A percentile compares a stretch with the other conserved stretches of the same genome.
phyloP scores from a whole-genome alignment of 208 protist genomes.

The Trypanosoma grayi region DNA sequence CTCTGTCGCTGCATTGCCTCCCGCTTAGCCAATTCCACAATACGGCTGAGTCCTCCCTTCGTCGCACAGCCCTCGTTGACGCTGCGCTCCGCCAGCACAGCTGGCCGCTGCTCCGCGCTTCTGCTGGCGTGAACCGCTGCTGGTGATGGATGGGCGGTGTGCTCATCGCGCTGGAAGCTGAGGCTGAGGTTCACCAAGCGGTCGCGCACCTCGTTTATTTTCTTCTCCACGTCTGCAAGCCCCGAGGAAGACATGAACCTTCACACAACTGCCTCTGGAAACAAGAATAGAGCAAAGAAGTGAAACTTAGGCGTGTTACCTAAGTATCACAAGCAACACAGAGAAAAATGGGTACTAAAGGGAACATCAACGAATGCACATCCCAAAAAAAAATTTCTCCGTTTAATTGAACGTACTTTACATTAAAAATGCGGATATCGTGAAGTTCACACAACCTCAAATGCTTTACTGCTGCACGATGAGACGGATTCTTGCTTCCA shows the following conservation, averaged over 20 bases:
- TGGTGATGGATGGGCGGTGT: background rate
- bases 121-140: background rate
- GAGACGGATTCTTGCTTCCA: slow-evolving; percentile 29
- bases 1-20: slow-evolving; percentile 14
- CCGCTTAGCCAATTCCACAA: slow-evolving; percentile 16
- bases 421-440: too few species aligned
- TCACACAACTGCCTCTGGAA: slow-evolving; percentile 2
- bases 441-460: too few species aligned
- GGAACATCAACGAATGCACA: too few species aligned
- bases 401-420: too few species aligned
- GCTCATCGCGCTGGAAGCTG: slow-evolving; percentile 9
- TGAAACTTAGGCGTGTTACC: background rate
- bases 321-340: background rate
- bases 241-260: slow-evolving; percentile 19
- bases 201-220: slow-evolving; percentile 31
- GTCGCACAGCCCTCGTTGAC: background rate
- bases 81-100: background rate
- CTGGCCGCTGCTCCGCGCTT: background rate
- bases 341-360: too few species aligned
- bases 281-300: slow-evolving; percentile 6
- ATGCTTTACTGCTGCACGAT: slow-evolving; percentile 6
- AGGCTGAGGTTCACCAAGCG: slow-evolving; percentile 20
- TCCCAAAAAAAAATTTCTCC: too few species aligned
- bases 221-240: slow-evolving; percentile 22
- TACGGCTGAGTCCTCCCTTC: background rate